phyloP scores from a whole-genome alignment of 345 rosid species.

The Hevea brasiliensis region DNA sequence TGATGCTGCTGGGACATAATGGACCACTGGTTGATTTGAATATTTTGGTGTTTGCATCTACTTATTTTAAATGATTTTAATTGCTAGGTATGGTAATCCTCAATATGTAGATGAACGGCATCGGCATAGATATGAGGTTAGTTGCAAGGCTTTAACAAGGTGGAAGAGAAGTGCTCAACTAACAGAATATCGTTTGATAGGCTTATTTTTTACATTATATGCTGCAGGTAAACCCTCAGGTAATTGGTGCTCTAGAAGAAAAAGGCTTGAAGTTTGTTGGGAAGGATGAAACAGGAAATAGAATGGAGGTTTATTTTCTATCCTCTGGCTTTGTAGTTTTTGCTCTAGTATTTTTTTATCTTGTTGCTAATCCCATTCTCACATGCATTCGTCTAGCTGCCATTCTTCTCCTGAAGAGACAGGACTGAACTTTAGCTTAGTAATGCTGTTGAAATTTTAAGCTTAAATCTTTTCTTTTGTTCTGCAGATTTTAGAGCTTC shows the following conservation, averaged over 20 bases:
- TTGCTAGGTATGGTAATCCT: slow-evolving; percentile 29
- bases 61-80: slow-evolving; percentile 3
- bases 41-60: slow-evolving; percentile 1
- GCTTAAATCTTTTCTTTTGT: slow-evolving; percentile 3
- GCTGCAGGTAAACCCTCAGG: slow-evolving; percentile 34
- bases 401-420: background rate
- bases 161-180: background rate
- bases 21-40: background rate
- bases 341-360: background rate
- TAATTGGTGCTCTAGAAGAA: slow-evolving; percentile 27
- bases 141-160: slow-evolving; percentile 8
- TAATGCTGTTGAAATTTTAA: slow-evolving; percentile 3
- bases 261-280: slow-evolving; percentile 37
- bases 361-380: background rate
- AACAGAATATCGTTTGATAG: background rate
- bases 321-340: background rate
- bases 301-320: slow-evolving; percentile 32
- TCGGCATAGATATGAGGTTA: slow-evolving; percentile 40
- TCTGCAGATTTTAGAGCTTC: slow-evolving; percentile 35
- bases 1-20: background rate
- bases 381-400: background rate
- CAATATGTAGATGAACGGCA: slow-evolving; percentile 33
- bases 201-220: background rate
- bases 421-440: background rate
- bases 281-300: slow-evolving; percentile 40